Evolutionary conservation across 78 protist species (phyloP).

Genomic region (Dictyostelium intermedium): DNA sequence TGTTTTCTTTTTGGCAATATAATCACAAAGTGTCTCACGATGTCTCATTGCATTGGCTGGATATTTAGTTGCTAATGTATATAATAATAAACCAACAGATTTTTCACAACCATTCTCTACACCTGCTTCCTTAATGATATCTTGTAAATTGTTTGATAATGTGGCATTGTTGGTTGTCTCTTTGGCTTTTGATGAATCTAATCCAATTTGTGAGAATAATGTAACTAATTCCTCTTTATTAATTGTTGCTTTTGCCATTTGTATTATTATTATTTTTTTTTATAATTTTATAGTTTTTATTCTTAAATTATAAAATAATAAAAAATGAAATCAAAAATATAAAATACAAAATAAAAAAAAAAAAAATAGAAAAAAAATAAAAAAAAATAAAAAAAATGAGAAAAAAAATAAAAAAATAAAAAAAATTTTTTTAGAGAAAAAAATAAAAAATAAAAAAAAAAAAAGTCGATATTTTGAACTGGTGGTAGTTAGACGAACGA

Average conservation of each 20-base stretch:
- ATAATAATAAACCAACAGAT: slow-evolving; percentile 56
- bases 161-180: slow-evolving; percentile 31
- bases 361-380: neutral
- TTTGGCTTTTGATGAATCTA: slow-evolving; percentile 37
- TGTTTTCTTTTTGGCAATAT: slow-evolving; percentile 12
- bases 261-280: neutral
- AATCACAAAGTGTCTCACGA: neutral
- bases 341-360: neutral
- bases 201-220: slow-evolving; percentile 28
- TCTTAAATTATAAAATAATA: neutral
- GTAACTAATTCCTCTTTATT: slow-evolving; percentile 23
- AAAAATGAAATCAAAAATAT: neutral
- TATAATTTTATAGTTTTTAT: too few species aligned
- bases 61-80: slow-evolving; percentile 51
- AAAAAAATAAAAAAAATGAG: neutral
- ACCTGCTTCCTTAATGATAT: slow-evolving; percentile 35
- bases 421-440: neutral
- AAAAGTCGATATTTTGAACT: neutral
- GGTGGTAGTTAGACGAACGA: neutral
- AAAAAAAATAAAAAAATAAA: neutral
- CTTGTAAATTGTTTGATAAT: slow-evolving; percentile 2
- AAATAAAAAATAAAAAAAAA: too few species aligned
- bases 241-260: neutral
- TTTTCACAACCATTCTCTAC: slow-evolving; percentile 44
- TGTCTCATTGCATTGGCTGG: slow-evolving; percentile 58